Conservation (phyloP, 306 rosid genomes). For the Quillaja saponaria region DNA sequence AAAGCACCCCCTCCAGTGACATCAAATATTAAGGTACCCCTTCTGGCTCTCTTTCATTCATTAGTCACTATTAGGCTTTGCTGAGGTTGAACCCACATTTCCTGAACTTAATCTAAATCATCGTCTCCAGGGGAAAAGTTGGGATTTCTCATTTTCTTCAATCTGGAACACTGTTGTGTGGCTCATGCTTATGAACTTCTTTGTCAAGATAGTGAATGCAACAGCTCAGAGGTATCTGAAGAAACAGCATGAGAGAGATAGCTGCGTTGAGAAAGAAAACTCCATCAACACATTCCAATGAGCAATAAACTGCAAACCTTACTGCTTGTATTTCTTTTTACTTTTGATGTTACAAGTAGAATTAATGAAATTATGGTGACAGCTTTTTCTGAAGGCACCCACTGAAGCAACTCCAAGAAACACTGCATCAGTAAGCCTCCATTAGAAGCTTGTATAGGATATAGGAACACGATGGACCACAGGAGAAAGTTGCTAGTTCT, state of each 20-base stretch:
- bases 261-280: slow-evolving; percentile 44
- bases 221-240: slow-evolving; percentile 80
- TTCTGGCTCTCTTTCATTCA: slow-evolving; percentile 4
- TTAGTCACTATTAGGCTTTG: not conserved
- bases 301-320: slow-evolving; percentile 30
- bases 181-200: slow-evolving; percentile 95
- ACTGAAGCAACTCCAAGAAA: slow-evolving; percentile 28
- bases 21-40: slow-evolving; percentile 63
- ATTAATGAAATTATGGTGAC: slow-evolving; percentile 32
- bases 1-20: slow-evolving; percentile 51
- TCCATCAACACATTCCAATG: slow-evolving; percentile 25
- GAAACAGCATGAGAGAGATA: slow-evolving; percentile 71
- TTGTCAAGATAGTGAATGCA: slow-evolving; percentile 80
- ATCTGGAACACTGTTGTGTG: slow-evolving; percentile 90
- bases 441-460: slow-evolving; percentile 52
- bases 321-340: slow-evolving; percentile 30
- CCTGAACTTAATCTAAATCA: slow-evolving; percentile 12
- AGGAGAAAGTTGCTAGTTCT: slow-evolving; percentile 36
- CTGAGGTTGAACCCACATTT: not conserved
- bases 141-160: slow-evolving; percentile 84
- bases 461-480: slow-evolving; percentile 33
- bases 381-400: slow-evolving; percentile 35
- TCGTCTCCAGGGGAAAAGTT: slow-evolving; percentile 60
- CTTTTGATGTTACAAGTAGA: slow-evolving; percentile 32
- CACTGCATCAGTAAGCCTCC: slow-evolving; percentile 19